Conservation (phyloP, 805 yeast genomes). For the Kodamaea nitidulidarum region DNA sequence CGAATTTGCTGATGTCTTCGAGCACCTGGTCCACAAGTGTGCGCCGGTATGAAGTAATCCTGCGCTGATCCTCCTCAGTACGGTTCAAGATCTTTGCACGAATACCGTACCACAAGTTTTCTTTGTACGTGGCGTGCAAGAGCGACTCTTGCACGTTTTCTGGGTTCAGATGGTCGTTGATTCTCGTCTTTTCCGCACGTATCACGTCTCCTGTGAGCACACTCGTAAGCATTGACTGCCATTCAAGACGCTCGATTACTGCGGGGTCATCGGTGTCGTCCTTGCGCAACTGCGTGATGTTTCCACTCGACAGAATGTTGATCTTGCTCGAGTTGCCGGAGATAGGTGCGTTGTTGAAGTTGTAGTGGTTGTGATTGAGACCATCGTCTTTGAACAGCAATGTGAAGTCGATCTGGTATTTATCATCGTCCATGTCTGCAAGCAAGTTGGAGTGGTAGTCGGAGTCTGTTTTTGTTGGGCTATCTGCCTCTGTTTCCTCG, state of each 20-base stretch:
- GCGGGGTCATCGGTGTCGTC: slow-evolving; percentile 42
- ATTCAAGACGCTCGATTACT: slow-evolving; percentile 77
- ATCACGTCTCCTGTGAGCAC: slow-evolving; percentile 96
- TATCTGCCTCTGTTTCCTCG: slow-evolving; percentile 34
- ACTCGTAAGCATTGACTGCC: slow-evolving; percentile 91
- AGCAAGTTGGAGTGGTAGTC: slow-evolving; percentile 23
- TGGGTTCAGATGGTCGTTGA: slow-evolving; percentile 46
- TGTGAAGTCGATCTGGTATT: slow-evolving; percentile 46
- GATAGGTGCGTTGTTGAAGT: slow-evolving; percentile 2
- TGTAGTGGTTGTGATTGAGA: slow-evolving; percentile 5
- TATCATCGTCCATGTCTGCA: slow-evolving; percentile 39
- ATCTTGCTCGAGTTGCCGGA: slow-evolving; percentile 6
- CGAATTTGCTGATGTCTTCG: slow-evolving; percentile 64
- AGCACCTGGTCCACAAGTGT: slow-evolving; percentile 69
- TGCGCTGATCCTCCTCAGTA: slow-evolving; percentile 71
- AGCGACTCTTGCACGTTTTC: slow-evolving; percentile 43
- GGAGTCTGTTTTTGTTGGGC: slow-evolving; percentile 25
- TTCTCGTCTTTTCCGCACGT: slow-evolving; percentile 78
- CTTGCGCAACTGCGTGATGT: slow-evolving; percentile 31
- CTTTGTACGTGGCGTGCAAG: slow-evolving; percentile 54
- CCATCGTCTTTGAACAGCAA: slow-evolving; percentile 25
- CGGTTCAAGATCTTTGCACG: slow-evolving; percentile 79
- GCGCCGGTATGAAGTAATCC: slow-evolving; percentile 64
- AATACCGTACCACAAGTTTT: slow-evolving; percentile 83
- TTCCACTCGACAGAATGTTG: slow-evolving; percentile 27